Evolutionary conservation across 176 grass and related monocot genomes (phyloP), one percentile per base, ranked within the genome.

Genomic region (Rhynchospora breviuscula): DNA sequence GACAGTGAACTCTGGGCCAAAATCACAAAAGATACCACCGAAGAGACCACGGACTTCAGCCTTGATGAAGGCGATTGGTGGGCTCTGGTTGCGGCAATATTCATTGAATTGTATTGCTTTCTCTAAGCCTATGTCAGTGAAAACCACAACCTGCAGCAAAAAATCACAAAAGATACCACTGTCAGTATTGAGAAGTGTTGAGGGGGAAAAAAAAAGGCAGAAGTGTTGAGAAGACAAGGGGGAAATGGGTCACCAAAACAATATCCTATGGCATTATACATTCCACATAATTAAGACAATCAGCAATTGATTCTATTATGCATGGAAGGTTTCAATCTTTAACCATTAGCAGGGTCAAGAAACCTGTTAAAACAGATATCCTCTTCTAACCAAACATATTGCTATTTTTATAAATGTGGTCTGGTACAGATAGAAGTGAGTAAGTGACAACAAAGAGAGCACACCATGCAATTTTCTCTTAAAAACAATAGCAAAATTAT

Each of bases 11-110:
- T 91, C 48, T 51, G 92, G 89, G 4, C 92, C 92, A 86, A 94
- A 94, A 59, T 94, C 92, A 84, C 92, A 94, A 85, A 94, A 94
- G 15, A 91, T 59, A 7, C 87, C 84, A 40, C 92, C 92, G 87
- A 94, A 94, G 83, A 94, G 89, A 29, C 92, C 92, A 83, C 85
- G 15, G 9, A 94, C 85, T 94, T 94, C 89, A 84, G 92, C 52
- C 87, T 86, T 91, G 79, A 94, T 91, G 64, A 94, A 94, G 61
- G 85, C 63, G 81, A 94, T 91, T 72, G 92, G 89, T 82, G 92
- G 89, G 43, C 85, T 58, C 43, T 91, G 87, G 51, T 72, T 91
- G 67, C 82, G 85, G 58, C 92, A 94, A 78, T 89, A 91, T 78
- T 94, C 87, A 81, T 94, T 76, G 44, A 91, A 94, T 80, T 84